Evolutionary conservation across 2,329 filamentous ascomycete genomes (phyloP).

Genomic region (Sporothrix mexicana): DNA sequence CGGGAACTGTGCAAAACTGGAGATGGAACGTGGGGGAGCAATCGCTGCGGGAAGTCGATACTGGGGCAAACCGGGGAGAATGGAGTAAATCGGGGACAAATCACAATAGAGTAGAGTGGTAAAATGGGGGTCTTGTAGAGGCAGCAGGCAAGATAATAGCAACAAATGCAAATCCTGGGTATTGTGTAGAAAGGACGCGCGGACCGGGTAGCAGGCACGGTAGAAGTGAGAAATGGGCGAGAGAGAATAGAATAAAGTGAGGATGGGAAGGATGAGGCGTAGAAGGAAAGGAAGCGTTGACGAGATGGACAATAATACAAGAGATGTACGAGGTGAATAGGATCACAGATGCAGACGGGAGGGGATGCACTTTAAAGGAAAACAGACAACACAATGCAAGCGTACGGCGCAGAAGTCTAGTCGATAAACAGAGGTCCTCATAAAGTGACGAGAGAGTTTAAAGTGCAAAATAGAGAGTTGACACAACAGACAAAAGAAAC

Average conservation of each 20-base stretch:
- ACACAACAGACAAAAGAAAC: not conserved
- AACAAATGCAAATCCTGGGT: not conserved
- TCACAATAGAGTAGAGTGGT: not conserved
- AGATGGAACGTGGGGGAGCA: not conserved
- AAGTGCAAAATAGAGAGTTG: not conserved
- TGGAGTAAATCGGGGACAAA: too few species aligned
- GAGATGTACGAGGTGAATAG: not conserved
- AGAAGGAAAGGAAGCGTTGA: not conserved
- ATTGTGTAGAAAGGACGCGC: not conserved
- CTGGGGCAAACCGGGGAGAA: constrained; percentile 11
- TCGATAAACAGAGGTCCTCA: not conserved
- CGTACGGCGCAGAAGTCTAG: not conserved
- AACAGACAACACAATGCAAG: not conserved
- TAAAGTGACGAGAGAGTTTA: too few species aligned
- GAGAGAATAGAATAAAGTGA: not conserved
- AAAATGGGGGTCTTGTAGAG: not conserved
- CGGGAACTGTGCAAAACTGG: not conserved
- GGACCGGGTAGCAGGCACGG: constrained; percentile 16
- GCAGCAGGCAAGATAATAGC: not conserved
- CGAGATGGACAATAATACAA: not conserved
- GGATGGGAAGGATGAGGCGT: not conserved
- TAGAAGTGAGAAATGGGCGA: not conserved
- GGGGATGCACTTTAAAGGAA: constrained; percentile 7
- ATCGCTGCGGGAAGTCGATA: not conserved
- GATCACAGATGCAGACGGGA: not conserved